phyloP scores from a whole-genome alignment of 176 grass and related monocot genomes.

The Zea luxurians region DNA sequence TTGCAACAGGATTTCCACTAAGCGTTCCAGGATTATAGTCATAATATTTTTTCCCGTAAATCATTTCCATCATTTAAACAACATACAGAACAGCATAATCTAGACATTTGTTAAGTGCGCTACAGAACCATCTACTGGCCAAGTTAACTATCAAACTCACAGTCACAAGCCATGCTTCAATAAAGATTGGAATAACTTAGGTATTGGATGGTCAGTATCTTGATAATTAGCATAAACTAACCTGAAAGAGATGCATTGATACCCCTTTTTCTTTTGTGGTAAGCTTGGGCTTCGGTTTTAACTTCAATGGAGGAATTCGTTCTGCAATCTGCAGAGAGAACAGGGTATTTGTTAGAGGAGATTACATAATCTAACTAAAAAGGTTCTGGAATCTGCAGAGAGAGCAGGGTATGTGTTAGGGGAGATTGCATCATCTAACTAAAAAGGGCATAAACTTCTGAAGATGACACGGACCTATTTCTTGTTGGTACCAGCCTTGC shows the following conservation, averaged over 20 bases:
- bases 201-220: constrained; percentile 16
- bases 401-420: constrained; percentile 20
- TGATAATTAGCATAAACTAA: constrained; percentile 33
- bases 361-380: constrained; percentile 9
- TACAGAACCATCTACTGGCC: constrained; percentile 5
- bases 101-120: background rate
- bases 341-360: constrained; percentile 1
- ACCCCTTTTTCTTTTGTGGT: constrained; percentile 55
- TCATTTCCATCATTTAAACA: constrained; percentile 18
- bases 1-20: background rate
- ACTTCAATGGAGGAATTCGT: constrained; percentile 30
- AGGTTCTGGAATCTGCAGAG: constrained; percentile 41
- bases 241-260: constrained; percentile 38
- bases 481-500: constrained; percentile 58
- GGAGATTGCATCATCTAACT: background rate
- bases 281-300: constrained; percentile 53
- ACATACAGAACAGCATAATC: background rate
- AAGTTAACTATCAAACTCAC: background rate
- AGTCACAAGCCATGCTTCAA: background rate
- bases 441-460: constrained; percentile 27
- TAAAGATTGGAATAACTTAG: constrained; percentile 15
- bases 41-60: constrained; percentile 3
- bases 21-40: background rate
- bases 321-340: constrained; percentile 40
- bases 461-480: constrained; percentile 45